Evolutionary conservation across 352 stramenopile species (phyloP).

Genomic region (Nothophytophthora sp.): DNA sequence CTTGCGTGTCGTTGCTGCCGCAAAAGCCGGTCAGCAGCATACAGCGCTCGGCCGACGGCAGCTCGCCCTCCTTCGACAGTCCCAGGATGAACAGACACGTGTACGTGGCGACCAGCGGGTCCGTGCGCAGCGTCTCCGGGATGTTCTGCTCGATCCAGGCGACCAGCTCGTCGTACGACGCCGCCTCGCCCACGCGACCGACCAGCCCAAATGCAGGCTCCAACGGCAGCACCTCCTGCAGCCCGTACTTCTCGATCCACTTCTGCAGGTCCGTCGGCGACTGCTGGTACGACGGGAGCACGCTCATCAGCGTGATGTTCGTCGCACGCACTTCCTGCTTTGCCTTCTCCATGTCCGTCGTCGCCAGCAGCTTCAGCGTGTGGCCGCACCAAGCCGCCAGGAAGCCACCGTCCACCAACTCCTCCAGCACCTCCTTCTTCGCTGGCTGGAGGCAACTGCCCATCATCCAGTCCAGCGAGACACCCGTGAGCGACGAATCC

Average conservation of each 20-base stretch:
- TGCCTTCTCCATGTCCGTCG: slow-evolving; percentile 37
- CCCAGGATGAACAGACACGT: slow-evolving; percentile 69
- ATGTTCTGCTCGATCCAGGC: slow-evolving; percentile 61
- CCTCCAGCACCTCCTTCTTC: slow-evolving; percentile 62
- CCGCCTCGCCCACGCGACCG: slow-evolving; percentile 38
- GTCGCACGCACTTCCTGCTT: slow-evolving; percentile 54
- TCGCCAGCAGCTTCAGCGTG: slow-evolving; percentile 50
- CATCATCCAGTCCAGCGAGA: slow-evolving; percentile 76
- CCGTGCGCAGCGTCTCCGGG: slow-evolving; percentile 41
- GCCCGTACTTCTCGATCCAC: slow-evolving; percentile 68
- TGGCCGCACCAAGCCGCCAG: slow-evolving; percentile 49
- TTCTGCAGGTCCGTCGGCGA: slow-evolving; percentile 52
- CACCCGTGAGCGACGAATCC: slow-evolving; percentile 49
- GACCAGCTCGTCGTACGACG: slow-evolving; percentile 55
- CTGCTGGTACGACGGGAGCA: slow-evolving; percentile 60
- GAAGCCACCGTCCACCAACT: slow-evolving; percentile 73
- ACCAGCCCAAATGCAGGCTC: slow-evolving; percentile 61
- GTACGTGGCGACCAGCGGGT: slow-evolving; percentile 65
- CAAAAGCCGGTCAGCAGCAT: slow-evolving; percentile 80
- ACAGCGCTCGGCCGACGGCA: slow-evolving; percentile 58
- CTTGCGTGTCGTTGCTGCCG: slow-evolving; percentile 61
- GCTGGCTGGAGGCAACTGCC: slow-evolving; percentile 44
- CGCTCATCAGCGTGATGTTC: slow-evolving; percentile 51
- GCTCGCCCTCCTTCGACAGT: slow-evolving; percentile 44
- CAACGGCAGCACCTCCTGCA: slow-evolving; percentile 59